Evolutionary conservation across 371 early-diverging fungal genomes (phyloP).

Genomic region (Coemansia sp.): DNA sequence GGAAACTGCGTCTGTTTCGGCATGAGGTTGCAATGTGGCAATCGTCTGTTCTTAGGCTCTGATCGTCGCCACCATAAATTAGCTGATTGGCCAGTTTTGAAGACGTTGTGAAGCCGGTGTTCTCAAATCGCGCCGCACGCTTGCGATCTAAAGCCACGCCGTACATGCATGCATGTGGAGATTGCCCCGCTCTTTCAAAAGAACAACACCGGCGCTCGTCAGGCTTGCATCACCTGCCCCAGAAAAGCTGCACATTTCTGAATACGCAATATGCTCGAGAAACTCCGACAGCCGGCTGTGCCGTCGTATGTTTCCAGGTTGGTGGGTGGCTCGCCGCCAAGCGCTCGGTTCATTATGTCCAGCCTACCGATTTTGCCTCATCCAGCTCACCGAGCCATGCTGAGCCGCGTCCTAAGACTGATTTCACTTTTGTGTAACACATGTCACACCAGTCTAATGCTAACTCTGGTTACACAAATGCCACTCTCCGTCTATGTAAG

Average conservation of each 20-base stretch:
- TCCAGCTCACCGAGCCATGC: neutral
- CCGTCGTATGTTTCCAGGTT: neutral
- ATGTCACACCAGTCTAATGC: neutral
- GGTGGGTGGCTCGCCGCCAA: neutral
- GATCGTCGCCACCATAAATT: neutral
- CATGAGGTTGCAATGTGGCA: neutral
- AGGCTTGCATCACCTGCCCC: constrained; percentile 2
- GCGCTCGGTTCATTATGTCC: neutral
- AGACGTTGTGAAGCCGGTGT: neutral
- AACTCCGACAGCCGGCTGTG: constrained; percentile 1
- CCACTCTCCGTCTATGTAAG: neutral
- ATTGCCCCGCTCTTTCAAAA: neutral
- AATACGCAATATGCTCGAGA: neutral
- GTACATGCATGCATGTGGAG: constrained; percentile 5
- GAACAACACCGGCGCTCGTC: constrained; percentile 1
- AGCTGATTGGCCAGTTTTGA: neutral
- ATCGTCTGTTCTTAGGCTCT: neutral
- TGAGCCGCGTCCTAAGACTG: neutral
- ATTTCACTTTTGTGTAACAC: neutral
- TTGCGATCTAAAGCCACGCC: constrained; percentile 5
- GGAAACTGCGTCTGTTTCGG: neutral
- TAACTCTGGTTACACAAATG: constrained; percentile 2
- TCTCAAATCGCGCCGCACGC: constrained; percentile 5
- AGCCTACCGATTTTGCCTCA: neutral
- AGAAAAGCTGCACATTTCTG: constrained; percentile 1